Evolutionary conservation across 2,329 filamentous ascomycete species (phyloP), one percentile per base, ranked within the genome.

Genomic region (Pseudogymnoascus sp.): DNA sequence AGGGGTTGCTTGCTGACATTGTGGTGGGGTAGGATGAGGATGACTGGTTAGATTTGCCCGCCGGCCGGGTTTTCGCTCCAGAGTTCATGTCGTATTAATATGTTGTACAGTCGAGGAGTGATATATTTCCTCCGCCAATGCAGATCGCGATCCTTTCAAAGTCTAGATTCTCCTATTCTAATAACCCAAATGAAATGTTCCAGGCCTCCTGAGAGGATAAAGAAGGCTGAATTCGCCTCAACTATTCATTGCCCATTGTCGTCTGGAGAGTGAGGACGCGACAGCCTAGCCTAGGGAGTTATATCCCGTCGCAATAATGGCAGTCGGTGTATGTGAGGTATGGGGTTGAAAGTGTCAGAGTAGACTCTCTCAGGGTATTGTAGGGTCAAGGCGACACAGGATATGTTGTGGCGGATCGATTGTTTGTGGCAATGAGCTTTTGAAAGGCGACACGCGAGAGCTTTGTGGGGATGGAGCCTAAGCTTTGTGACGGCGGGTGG

Each of bases 1-100:
- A 85, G 64, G 89, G 85, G 70, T 81, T 88, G 69, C 77, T 85
- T 21, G 84, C 82, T 65, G 79, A 76, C 76, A 84, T 88, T 56
- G 50, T 56, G 72, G 68, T 68, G 18, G 70, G 68, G 23, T 63
- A 68, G 25, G 79, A 75, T 4, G 80, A 68, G 25, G 79, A 75
- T 4, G 80, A 75, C 69, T 80, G 75, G 66, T 78, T 78, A 64
- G 80, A 68, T 71, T 85, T 87, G 68, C 77, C 73, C 62, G 68
- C 74, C 75, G 66, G 81, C 78, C 73, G 78, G 85, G 64, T 62
- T 46, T 63, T 65, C 62, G 46, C 28, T 16, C 21, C 34, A 21
- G 53, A 60, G 23, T 53, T 63, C 62, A 63, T 62, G 60, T 44
- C 60, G 60, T 34, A 34, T 46, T 62, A 60, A 56, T 34, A 61